Evolutionary conservation across 306 rosid species (phyloP).

Genomic region (barrel medic (Medicago truncatula)): MtrunA17r5.0-ANR NC_053046.1:33648001-33648500

Average conservation of each 20-base stretch:
- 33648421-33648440: constrained; percentile 25
- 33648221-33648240: constrained; percentile 97
- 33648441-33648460: constrained; percentile 26
- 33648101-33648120: constrained; percentile 16
- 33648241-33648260: constrained; percentile 93
- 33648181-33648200: constrained; percentile 97
- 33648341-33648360: constrained; percentile 78
- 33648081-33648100: constrained; percentile 33
- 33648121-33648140: constrained; percentile 71
- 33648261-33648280: constrained; percentile 45
- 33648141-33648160: constrained; percentile 92
- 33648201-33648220: constrained; percentile 93
- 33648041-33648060: background rate
- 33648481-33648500: constrained; percentile 33
- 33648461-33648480: constrained; percentile 22
- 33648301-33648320: constrained; percentile 33
- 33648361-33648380: constrained; percentile 92
- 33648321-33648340: constrained; percentile 34
- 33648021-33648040: too few species aligned
- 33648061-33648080: constrained; percentile 17
- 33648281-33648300: constrained; percentile 36
- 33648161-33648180: constrained; percentile 92
- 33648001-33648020: too few species aligned
- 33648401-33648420: constrained; percentile 26
- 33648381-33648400: constrained; percentile 76